Evolutionary conservation across 1,284 basidiomycete species (phyloP), one percentile per base, ranked within the genome.

Genomic region (Albatrellus sp.): DNA sequence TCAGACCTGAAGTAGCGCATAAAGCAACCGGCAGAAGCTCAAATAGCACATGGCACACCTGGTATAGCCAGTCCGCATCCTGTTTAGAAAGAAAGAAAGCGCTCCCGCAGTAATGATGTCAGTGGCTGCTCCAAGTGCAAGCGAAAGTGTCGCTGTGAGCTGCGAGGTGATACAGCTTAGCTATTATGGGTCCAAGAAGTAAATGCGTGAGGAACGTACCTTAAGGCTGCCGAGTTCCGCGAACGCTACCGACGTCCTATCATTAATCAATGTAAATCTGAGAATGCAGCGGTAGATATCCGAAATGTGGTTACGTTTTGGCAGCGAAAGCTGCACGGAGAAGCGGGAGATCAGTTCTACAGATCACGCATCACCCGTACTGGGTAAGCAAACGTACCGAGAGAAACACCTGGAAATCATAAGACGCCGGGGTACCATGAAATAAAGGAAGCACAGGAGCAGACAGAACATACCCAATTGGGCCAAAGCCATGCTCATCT

Each of bases 11-110:
- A 31, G n/a, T n/a, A n/a, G n/a, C n/a, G n/a, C n/a, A n/a, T n/a
- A n/a, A n/a, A n/a, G n/a, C n/a, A n/a, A n/a, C n/a, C n/a, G n/a
- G n/a, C n/a, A n/a, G n/a, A n/a, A n/a, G n/a, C n/a, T n/a, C n/a
- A n/a, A n/a, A n/a, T n/a, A n/a, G n/a, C n/a, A n/a, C n/a, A n/a
- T n/a, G n/a, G n/a, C n/a, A n/a, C 46, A 67, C 70, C 67, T 57
- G 28, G 60, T 49, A 49, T 65, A 62, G 6, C 70, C 70, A 3
- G 69, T 75, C 20, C 70, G 65, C 49, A 78, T 64, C 40, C 55
- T 61, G 42, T 68, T 67, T 48, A 78, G 60, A 59, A 71, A 77
- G 51, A 58, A 75, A 47, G 68, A 74, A 17, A 78, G 64, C 1
- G 72, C 56, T 0, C 51, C 52, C 2, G 77, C 70, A 14, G 69